Conservation (phyloP, 176 grass and related monocot genomes). For the Typha latifolia region DNA sequence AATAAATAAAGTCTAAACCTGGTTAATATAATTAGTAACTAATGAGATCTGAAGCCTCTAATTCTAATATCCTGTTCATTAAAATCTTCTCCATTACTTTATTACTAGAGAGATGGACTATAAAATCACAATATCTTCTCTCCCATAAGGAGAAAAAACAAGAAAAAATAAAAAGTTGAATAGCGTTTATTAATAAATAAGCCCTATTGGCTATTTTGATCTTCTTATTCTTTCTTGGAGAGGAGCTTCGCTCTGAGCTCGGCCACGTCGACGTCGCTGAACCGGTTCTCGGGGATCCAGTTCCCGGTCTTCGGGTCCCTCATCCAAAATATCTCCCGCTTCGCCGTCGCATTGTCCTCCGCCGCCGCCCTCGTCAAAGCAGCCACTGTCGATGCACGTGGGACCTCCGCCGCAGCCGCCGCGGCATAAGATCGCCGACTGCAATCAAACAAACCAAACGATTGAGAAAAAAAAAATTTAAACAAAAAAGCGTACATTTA, state of each 20-base stretch:
- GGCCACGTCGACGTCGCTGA: slow-evolving; percentile 28
- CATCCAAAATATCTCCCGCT: slow-evolving; percentile 50
- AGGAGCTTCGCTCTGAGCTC: slow-evolving; percentile 37
- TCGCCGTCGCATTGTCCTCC: not conserved
- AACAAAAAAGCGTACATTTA: no score
- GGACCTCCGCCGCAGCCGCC: not conserved
- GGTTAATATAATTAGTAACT: no score
- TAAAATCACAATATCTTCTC: no score
- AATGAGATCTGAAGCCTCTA: no score
- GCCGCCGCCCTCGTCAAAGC: not conserved
- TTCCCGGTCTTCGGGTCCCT: slow-evolving; percentile 54
- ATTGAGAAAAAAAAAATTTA: not conserved
- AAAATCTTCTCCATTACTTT: no score
- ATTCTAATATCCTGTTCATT: no score
- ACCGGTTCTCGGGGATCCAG: slow-evolving; percentile 54
- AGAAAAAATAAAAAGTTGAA: no score
- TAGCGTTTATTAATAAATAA: no score
- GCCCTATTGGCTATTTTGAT: no score
- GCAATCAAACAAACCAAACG: not conserved
- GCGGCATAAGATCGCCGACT: slow-evolving; percentile 20
- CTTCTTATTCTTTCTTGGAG: slow-evolving; percentile 23
- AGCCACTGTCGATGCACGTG: not conserved
- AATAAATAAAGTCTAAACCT: no score
- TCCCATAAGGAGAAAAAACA: no score
- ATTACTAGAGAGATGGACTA: no score